phyloP scores from a whole-genome alignment of 345 rosid genomes.

The Rubroshorea leprosula region DNA sequence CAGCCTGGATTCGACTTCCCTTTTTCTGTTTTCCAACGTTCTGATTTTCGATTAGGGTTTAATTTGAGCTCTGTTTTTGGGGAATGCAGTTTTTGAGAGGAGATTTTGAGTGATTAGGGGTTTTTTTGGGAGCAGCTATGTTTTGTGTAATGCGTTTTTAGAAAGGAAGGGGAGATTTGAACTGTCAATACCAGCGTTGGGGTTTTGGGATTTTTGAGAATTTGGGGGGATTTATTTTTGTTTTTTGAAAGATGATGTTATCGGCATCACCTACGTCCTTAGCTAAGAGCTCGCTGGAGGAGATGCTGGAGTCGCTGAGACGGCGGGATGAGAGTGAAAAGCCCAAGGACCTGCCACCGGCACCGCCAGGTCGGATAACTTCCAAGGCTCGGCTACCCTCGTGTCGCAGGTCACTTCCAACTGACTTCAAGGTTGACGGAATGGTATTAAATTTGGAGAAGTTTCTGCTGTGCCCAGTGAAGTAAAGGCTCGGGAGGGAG shows the following conservation, averaged over 20 bases:
- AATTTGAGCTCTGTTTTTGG: no score
- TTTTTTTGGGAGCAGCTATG: not conserved
- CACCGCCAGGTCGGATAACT: slow-evolving; percentile 57
- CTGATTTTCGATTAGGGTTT: not conserved
- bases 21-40: no score
- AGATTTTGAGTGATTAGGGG: not conserved
- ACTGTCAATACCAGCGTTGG: not conserved
- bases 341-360: slow-evolving; percentile 64
- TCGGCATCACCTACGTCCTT: slow-evolving; percentile 40
- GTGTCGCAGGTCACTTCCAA: slow-evolving; percentile 46
- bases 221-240: not conserved
- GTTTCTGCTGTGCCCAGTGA: slow-evolving; percentile 16
- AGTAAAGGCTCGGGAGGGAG: slow-evolving; percentile 39
- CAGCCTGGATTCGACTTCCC: not conserved
- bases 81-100: not conserved
- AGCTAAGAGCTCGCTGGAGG: slow-evolving; percentile 65
- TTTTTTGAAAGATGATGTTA: slow-evolving; percentile 33
- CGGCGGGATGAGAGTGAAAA: slow-evolving; percentile 48
- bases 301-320: slow-evolving; percentile 57
- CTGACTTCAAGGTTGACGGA: slow-evolving; percentile 34
- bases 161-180: not conserved
- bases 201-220: not conserved
- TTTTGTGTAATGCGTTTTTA: not conserved
- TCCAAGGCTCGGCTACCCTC: slow-evolving; percentile 60
- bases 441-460: not conserved